These are phyloP conservation scores for Starmerella apis DNA, from an alignment of 805 yeast species.

Conservation along the genomic window DNA sequence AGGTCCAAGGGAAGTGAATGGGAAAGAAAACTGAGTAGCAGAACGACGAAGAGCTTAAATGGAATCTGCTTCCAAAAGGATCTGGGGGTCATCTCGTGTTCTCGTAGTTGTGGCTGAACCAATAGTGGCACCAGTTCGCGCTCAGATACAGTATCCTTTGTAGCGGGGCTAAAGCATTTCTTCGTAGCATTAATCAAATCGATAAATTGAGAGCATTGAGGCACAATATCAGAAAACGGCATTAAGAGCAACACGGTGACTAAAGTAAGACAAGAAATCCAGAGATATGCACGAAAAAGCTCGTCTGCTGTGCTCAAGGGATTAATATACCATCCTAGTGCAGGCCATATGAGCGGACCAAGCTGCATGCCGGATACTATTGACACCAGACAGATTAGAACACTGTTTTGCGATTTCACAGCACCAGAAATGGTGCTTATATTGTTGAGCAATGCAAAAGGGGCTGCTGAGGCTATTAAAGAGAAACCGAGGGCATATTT, in stretches of 20 bases:
- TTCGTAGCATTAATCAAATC: neutral
- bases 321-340: neutral
- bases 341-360: constrained; percentile 9
- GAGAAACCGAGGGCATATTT: constrained; percentile 19
- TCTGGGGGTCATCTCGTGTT: neutral
- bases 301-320: neutral
- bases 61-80: neutral
- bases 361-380: constrained; percentile 12
- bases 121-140: constrained; percentile 5
- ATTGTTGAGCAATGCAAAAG: constrained; percentile 19
- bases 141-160: neutral
- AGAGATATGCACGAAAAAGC: constrained; percentile 10
- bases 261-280: constrained; percentile 10
- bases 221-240: constrained; percentile 8
- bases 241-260: constrained; percentile 9
- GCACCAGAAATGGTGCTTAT: constrained; percentile 3
- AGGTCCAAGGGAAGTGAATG: constrained; percentile 12
- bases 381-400: constrained; percentile 1
- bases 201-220: neutral
- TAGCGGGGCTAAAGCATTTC: neutral
- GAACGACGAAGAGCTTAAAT: neutral
- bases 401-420: neutral
- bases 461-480: constrained; percentile 19
- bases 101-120: neutral
- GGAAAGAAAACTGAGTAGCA: constrained; percentile 2